Conservation (phyloP, 2,329 filamentous ascomycete genomes). For the Sporothrix brasiliensis region DNA sequence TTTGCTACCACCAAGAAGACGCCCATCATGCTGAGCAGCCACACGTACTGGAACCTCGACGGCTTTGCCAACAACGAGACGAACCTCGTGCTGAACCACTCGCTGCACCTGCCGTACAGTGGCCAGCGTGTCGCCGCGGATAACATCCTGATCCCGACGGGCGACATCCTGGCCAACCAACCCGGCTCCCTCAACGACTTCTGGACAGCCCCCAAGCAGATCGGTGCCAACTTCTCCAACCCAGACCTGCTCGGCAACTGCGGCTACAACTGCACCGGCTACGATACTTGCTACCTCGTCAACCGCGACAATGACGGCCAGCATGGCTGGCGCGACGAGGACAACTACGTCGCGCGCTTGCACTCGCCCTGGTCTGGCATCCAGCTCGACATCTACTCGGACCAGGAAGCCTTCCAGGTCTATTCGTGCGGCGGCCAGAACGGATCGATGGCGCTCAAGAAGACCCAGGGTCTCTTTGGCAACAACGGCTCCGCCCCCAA, state of each 20-base stretch:
- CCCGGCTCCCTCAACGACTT: conserved; percentile 74
- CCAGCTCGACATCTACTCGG: conserved; percentile 75
- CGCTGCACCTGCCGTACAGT: conserved; percentile 71
- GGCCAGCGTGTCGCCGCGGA: conserved; percentile 70
- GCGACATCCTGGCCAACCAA: conserved; percentile 71
- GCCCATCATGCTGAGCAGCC: conserved; percentile 76
- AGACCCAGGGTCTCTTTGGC: conserved; percentile 66
- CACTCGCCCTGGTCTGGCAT: conserved; percentile 79
- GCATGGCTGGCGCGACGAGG: conserved; percentile 63
- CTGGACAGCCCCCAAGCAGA: conserved; percentile 78
- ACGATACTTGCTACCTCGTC: conserved; percentile 72
- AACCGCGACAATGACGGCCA: conserved; percentile 61
- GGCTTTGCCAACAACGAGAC: conserved; percentile 75
- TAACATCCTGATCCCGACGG: conserved; percentile 73
- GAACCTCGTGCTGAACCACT: conserved; percentile 67
- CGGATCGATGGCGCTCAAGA: conserved; percentile 69
- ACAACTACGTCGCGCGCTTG: conserved; percentile 65
- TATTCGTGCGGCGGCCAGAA: conserved; percentile 82
- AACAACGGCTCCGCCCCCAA: conserved; percentile 42
- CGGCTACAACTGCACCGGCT: conserved; percentile 79
- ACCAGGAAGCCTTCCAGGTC: conserved; percentile 86
- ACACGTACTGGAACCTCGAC: conserved; percentile 83
- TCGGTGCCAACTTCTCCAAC: conserved; percentile 68
- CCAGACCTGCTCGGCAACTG: conserved; percentile 72
- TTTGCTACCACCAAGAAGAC: conserved; percentile 73